Conservation (phyloP, 1,284 basidiomycete species). For the Athelia psychrophila region DNA sequence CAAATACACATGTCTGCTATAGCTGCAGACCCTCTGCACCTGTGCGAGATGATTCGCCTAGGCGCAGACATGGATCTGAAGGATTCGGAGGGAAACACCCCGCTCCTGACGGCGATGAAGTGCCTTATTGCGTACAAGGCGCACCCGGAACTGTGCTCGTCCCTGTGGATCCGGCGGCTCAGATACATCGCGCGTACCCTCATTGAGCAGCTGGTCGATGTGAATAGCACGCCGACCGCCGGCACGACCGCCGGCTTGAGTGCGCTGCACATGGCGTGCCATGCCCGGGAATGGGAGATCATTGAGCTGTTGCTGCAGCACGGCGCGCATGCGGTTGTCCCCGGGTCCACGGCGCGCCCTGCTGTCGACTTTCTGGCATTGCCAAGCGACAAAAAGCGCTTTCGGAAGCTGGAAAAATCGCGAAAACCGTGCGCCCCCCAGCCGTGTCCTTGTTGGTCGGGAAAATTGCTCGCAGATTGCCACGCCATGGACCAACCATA, state of each 20-base stretch:
- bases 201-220: constrained; percentile 12
- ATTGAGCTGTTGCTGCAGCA: constrained; percentile 10
- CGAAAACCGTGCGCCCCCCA: not conserved
- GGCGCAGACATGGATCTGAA: not conserved
- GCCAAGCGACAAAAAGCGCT: not conserved
- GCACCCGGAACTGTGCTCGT: not conserved
- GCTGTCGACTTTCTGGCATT: not conserved
- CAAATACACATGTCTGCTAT: not conserved
- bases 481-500: constrained; percentile 8
- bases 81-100: not conserved
- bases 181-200: constrained; percentile 9
- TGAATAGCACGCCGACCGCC: not conserved
- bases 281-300: not conserved
- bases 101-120: not conserved
- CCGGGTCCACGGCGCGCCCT: not conserved
- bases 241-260: constrained; percentile 2
- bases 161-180: not conserved
- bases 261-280: constrained; percentile 5
- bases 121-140: not conserved
- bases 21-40: not conserved
- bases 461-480: constrained; percentile 8
- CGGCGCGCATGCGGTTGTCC: constrained; percentile 2
- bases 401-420: not conserved
- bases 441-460: constrained; percentile 14
- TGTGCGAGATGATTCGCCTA: constrained; percentile 1